Evolutionary conservation across 495 filamentous ascomycete species (phyloP).

Genomic region (Tuber magnatum): DNA sequence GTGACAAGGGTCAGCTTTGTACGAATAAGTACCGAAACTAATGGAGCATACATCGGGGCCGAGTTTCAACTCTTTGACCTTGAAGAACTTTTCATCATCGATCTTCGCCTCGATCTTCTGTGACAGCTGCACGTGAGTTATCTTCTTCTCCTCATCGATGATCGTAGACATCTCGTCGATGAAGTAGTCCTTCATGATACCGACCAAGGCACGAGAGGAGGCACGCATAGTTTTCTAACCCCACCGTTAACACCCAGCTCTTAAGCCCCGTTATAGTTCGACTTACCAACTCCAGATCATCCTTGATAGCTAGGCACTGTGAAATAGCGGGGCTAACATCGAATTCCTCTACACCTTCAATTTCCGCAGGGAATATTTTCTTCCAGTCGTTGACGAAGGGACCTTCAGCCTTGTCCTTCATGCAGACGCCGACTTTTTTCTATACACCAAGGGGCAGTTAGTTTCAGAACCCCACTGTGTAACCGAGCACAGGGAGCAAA

Average conservation of each 20-base stretch:
- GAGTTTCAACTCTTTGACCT: conserved; percentile 67
- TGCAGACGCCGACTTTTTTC: conserved; percentile 81
- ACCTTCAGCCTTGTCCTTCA: conserved; percentile 74
- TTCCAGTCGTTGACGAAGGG: conserved; percentile 97
- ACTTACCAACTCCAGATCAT: conserved; percentile 77
- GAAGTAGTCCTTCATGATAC: conserved; percentile 86
- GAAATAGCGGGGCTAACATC: conserved; percentile 80
- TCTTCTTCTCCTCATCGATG: conserved; percentile 90
- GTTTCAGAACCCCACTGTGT: neutral
- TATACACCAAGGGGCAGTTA: conserved; percentile 39
- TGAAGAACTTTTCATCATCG: conserved; percentile 87
- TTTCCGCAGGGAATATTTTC: conserved; percentile 63
- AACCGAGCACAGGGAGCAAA: neutral
- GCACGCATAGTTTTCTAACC: conserved; percentile 77
- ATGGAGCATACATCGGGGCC: conserved; percentile 52
- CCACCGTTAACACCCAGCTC: conserved; percentile 1
- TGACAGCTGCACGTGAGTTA: conserved; percentile 76
- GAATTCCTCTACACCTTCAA: conserved; percentile 79
- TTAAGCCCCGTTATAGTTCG: neutral
- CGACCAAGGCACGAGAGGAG: conserved; percentile 84
- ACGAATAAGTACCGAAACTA: conserved; percentile 9
- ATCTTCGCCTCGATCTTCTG: conserved; percentile 83
- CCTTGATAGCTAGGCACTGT: conserved; percentile 80
- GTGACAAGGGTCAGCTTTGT: conserved; percentile 18
- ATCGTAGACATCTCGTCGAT: conserved; percentile 95